These are phyloP conservation scores for Pterocarpus santalinus DNA, from an alignment of 306 rosid genomes.

Conservation along the genomic window DNA sequence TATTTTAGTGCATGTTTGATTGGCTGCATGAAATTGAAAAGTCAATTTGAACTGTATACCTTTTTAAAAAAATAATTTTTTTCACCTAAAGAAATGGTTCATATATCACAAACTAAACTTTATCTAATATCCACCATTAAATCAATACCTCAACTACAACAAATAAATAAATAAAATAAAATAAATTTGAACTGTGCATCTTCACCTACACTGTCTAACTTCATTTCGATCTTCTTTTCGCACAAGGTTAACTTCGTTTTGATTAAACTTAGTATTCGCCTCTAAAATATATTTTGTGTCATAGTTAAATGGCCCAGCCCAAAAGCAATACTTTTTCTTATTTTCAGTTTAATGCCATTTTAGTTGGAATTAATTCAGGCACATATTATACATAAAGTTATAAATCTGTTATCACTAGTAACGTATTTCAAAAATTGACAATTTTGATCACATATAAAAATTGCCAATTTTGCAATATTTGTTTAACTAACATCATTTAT, in stretches of 20 bases:
- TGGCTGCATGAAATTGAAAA: conserved; percentile 26
- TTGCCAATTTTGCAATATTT: too few species aligned
- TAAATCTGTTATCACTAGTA: neutral
- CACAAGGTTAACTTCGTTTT: neutral
- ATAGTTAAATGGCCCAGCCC: neutral
- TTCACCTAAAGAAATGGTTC: too few species aligned
- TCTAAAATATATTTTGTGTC: neutral
- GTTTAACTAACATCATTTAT: neutral
- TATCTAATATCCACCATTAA: too few species aligned
- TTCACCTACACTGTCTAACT: too few species aligned
- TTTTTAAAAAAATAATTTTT: too few species aligned
- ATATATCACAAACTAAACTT: too few species aligned
- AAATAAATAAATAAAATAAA: too few species aligned
- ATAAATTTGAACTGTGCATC: too few species aligned
- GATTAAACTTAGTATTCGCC: neutral
- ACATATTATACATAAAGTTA: neutral
- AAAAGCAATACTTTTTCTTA: neutral
- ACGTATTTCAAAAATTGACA: neutral
- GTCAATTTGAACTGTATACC: neutral
- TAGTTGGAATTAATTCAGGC: neutral
- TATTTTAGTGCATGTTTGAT: neutral
- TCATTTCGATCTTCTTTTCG: too few species aligned
- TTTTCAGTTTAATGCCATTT: neutral
- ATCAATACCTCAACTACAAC: too few species aligned
- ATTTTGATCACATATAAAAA: too few species aligned